Conservation (phyloP, 345 rosid species). For the Camelina sativa region DNA sequence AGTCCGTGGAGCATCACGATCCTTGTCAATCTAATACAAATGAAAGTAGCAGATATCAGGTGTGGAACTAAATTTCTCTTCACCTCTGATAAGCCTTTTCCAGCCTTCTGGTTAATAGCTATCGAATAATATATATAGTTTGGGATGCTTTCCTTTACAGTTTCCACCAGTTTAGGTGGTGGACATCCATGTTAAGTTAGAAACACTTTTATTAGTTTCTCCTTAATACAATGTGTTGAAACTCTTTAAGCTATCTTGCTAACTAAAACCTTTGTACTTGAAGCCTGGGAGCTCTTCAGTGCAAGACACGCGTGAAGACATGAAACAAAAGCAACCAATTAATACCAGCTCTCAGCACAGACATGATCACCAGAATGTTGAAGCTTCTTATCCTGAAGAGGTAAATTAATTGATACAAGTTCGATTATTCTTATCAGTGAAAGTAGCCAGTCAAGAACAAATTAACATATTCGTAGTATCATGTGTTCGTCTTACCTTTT, state of each 20-base stretch:
- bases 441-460: constrained; percentile 12
- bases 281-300: constrained; percentile 55
- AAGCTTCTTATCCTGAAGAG: constrained; percentile 47
- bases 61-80: constrained; percentile 32
- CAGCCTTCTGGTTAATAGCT: constrained; percentile 9
- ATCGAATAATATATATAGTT: constrained; percentile 13
- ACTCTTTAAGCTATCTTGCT: constrained; percentile 29
- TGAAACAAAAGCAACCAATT: constrained; percentile 41
- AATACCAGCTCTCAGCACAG: constrained; percentile 38
- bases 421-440: constrained; percentile 18
- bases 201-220: constrained; percentile 18
- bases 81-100: constrained; percentile 16
- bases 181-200: constrained; percentile 20
- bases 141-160: constrained; percentile 23
- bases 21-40: constrained; percentile 44
- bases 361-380: constrained; percentile 36
- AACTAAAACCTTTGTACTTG: constrained; percentile 27
- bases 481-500: constrained; percentile 21
- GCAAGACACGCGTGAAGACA: constrained; percentile 39
- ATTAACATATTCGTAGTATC: background rate
- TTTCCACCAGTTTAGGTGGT: constrained; percentile 3
- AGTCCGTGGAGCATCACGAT: constrained; percentile 31
- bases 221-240: constrained; percentile 21
- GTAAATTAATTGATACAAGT: constrained; percentile 37
- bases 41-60: constrained; percentile 48